Evolutionary conservation across 1,284 basidiomycete genomes (phyloP), one percentile per base, ranked within the genome.

Genomic region (Cryptococcus sp.): DNA sequence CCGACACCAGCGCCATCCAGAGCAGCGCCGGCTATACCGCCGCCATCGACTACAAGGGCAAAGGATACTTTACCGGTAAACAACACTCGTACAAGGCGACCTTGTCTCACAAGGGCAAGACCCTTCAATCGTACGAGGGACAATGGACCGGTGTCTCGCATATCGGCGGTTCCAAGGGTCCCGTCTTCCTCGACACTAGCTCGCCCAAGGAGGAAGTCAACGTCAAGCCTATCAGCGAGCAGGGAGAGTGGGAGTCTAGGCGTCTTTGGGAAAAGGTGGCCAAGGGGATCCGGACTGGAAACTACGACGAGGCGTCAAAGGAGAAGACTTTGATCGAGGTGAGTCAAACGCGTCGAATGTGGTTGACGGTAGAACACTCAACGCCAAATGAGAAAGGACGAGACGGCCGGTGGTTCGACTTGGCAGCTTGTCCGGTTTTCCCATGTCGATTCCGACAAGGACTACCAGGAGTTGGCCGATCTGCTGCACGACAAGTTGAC

Each of bases 311-410:
- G n/a, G 94, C 95, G 3, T 86, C 85, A 59, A 78, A 74, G 63
- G 93, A 93, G 71, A 98, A 98, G 83, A 81, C 79, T 35, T 80
- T 82, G 71, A 93, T 98, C 53, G 94, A 97, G 84, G 87, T 86
- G 60, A 45, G 77, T 35, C 10, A 33, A 9, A 28, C 18, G 16
- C 11, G 23, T 18, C 33, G 19, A 14, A 32, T 19, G 14, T 23
- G 28, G 38, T 38, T 50, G 24, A 50, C 42, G 31, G 14, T 51
- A 90, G 87, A 95, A 95, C 60, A 87, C 93, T 41, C 91, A 97
- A 75, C 78, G 94, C 51, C 87, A 93, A 72, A 80, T 82, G 71
- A 78, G 94, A 60, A 85, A 83, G 68, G 88, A 93, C 60, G 94
- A 97, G 74, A 68, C 68, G 10, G 83, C 85, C 1, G 81, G 78